phyloP scores from a whole-genome alignment of 768 basidiomycete genomes.

The Lactarius hatsudake region DNA sequence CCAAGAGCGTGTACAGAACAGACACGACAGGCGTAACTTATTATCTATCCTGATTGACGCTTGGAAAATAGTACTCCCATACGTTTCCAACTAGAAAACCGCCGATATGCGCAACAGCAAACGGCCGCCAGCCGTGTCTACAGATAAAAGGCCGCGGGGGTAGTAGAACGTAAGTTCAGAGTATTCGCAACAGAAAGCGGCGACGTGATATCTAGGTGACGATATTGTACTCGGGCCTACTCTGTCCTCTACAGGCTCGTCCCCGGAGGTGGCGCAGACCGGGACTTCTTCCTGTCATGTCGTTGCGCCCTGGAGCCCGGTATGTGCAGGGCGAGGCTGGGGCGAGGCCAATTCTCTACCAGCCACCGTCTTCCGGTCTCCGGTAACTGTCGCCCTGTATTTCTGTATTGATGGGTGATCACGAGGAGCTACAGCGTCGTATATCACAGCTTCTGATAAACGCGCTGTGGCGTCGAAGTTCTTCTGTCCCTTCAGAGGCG shows the following conservation, averaged over 20 bases:
- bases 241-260: neutral
- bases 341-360: neutral
- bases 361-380: neutral
- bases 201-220: conserved; percentile 5
- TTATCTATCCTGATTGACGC: neutral
- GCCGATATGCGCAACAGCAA: neutral
- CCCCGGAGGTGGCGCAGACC: neutral
- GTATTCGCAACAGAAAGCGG: neutral
- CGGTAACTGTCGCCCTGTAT: neutral
- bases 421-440: too few species aligned
- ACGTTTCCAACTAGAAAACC: neutral
- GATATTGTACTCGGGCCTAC: neutral
- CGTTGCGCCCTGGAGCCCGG: neutral
- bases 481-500: neutral
- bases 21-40: neutral
- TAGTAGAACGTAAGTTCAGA: neutral
- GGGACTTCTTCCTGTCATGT: neutral
- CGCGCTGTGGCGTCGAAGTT: conserved; percentile 10
- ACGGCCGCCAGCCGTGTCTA: conserved; percentile 5
- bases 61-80: neutral
- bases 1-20: neutral
- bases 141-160: neutral
- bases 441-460: neutral
- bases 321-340: conserved; percentile 5
- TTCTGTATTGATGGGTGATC: neutral